Base-by-base conservation (phyloP, 345 rosid genomes). In the Gossypium longicalyx region DNA sequence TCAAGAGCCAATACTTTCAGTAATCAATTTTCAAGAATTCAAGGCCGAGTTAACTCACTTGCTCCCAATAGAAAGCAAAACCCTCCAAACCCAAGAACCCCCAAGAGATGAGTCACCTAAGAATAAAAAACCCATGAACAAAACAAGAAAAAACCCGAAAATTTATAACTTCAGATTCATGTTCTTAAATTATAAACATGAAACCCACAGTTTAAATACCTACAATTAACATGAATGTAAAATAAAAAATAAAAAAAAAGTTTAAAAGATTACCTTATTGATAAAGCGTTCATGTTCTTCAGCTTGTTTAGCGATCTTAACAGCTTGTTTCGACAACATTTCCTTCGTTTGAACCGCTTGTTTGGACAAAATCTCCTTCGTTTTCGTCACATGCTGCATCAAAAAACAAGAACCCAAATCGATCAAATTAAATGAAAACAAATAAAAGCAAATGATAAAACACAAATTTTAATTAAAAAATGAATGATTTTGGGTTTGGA, bases 31-130 rank as follows among this genome's bases (percentile, higher is more conserved):
- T 22, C 53, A 84, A 74, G 57, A 62, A 79, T 51, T 48, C 67
- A 74, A 53, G n/a, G 72, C 9, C 23, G 54, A 44, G 44, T 27
- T 9, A 38, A 89, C 97, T 89, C 76, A 94, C 97, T 90, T 52
- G 98, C 97, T 62, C 98, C 97, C 78, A 94, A 79, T 29, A 94
- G 83, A 81, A 90, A 94, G 84, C 97, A 94, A 82, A 94, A 89
- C 2, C 93, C 93, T n/a, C 98, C 98, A 74, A 92, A 92, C 22
- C 93, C 98, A 17, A 94, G 93, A 79, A 94, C 98, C 43, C 98
- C 92, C 74, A 90, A 67, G 47, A 94, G 83, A 88, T 92, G 90
- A 38, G 98, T 92, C 76, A 88, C 97, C 98, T 94, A 52, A 75
- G 63, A 51, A 85, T 58, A 27, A 38, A 70, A 63, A 63, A 75